Conservation (phyloP, 2,329 filamentous ascomycete genomes). For the Xylariaceae sp. region DNA sequence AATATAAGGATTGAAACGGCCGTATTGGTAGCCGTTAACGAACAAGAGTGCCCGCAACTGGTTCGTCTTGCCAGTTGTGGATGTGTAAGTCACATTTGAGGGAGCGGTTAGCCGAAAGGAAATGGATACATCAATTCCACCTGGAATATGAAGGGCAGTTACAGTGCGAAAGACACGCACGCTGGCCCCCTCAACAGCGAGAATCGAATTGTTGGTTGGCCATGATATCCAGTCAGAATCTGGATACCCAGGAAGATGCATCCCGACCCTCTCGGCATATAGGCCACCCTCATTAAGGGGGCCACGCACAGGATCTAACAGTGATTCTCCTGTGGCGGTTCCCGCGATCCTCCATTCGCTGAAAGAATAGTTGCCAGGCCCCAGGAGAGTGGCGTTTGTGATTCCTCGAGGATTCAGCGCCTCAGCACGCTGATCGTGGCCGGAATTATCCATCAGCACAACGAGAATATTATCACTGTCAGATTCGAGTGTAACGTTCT, state of each 20-base stretch:
- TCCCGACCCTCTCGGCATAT: conserved; percentile 62
- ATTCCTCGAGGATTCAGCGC: conserved; percentile 59
- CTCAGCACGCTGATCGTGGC: conserved; percentile 59
- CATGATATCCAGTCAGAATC: conserved; percentile 46
- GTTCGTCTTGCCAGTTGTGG: conserved; percentile 39
- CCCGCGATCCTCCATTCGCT: conserved; percentile 64
- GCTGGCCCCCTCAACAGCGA: conserved; percentile 54
- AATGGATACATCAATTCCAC: conserved; percentile 60
- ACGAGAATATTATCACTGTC: conserved; percentile 55
- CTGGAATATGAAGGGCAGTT: conserved; percentile 56
- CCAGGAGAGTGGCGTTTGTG: conserved; percentile 56
- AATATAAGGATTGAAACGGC: conserved; percentile 63
- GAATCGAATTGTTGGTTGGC: conserved; percentile 38
- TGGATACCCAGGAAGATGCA: conserved; percentile 63
- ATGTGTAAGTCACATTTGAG: conserved; percentile 24
- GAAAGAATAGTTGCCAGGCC: conserved; percentile 47
- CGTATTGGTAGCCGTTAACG: conserved; percentile 71
- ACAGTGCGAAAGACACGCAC: conserved; percentile 62
- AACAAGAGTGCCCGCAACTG: conserved; percentile 59
- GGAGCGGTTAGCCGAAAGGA: conserved; percentile 59
- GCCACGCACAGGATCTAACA: conserved; percentile 61
- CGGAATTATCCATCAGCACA: conserved; percentile 65
- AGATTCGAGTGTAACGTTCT: conserved; percentile 51
- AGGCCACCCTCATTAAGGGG: conserved; percentile 64
- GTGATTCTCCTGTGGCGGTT: conserved; percentile 56